A percentile compares a stretch with the other conserved stretches of the same genome.
Conservation (phyloP, 495 filamentous ascomycete species). For the Halenospora varia region DNA sequence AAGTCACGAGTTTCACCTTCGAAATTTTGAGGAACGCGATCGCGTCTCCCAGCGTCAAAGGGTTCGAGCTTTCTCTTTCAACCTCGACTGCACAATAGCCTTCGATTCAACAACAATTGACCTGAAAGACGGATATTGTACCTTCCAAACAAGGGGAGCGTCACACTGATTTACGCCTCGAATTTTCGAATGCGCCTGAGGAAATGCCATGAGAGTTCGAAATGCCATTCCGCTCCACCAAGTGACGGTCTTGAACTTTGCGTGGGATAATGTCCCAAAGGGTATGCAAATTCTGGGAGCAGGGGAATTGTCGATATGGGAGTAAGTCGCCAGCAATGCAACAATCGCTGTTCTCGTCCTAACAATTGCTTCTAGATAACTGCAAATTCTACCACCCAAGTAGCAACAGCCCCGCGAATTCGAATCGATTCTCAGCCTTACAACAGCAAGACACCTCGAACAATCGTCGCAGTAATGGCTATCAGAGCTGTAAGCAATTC, state of each 20-base stretch:
- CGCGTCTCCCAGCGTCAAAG: no score
- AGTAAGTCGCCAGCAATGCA: no score
- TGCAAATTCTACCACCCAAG: conserved; percentile 23
- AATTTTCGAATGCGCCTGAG: no score
- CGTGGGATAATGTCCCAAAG: conserved; percentile 37
- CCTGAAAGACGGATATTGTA: no score
- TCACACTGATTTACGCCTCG: no score
- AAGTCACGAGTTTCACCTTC: no score
- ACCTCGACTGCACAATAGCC: no score
- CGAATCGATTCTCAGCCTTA: conserved; percentile 18
- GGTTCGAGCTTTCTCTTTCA: no score
- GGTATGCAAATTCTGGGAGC: conserved; percentile 68
- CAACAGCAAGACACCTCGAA: conserved; percentile 12
- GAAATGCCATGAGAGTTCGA: background rate
- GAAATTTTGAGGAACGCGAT: no score
- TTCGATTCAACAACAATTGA: no score
- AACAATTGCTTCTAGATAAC: conserved; percentile 8
- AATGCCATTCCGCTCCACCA: background rate
- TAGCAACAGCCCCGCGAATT: background rate
- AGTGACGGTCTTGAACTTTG: background rate
- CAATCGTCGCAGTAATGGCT: conserved; percentile 1
- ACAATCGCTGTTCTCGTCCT: background rate
- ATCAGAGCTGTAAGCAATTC: conserved; percentile 7
- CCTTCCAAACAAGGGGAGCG: no score
- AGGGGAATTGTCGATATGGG: conserved; percentile 71